Conservation (phyloP, 2,329 filamentous ascomycete genomes). For the Talaromyces sp. region DNA sequence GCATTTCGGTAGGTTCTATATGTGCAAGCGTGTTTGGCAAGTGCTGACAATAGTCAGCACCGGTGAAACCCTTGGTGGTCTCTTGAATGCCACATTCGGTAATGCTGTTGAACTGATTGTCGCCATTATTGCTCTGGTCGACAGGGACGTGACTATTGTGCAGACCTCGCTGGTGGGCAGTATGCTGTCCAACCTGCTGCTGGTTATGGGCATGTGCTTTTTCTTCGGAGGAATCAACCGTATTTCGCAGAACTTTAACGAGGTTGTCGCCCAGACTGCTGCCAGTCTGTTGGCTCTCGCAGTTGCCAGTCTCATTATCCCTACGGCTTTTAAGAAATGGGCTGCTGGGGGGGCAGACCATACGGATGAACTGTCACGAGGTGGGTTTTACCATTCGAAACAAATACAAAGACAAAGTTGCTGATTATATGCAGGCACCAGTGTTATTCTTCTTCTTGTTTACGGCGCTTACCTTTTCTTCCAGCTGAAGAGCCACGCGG, state of each 20-base stretch:
- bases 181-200: slow-evolving; percentile 82
- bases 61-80: slow-evolving; percentile 79
- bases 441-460: slow-evolving; percentile 76
- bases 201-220: slow-evolving; percentile 89
- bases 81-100: slow-evolving; percentile 85
- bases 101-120: slow-evolving; percentile 89
- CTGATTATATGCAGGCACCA: slow-evolving; percentile 32
- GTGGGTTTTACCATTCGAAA: too few species aligned
- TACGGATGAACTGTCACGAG: slow-evolving; percentile 10
- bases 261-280: slow-evolving; percentile 84
- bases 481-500: slow-evolving; percentile 78
- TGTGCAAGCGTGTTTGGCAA: neutral
- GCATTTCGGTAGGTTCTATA: slow-evolving; percentile 47
- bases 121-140: slow-evolving; percentile 71
- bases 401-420: too few species aligned
- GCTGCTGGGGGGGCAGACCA: slow-evolving; percentile 23
- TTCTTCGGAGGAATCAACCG: slow-evolving; percentile 78
- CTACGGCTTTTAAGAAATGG: slow-evolving; percentile 72
- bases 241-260: slow-evolving; percentile 82
- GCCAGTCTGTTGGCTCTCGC: slow-evolving; percentile 73
- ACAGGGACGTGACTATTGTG: slow-evolving; percentile 74
- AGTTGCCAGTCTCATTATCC: slow-evolving; percentile 78
- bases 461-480: slow-evolving; percentile 83
- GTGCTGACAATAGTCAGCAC: slow-evolving; percentile 38
- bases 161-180: slow-evolving; percentile 89